Evolutionary conservation across 2,329 filamentous ascomycete genomes (phyloP), one percentile per base, ranked within the genome.

Genomic region (Ophiocordyceps sinensis): DNA sequence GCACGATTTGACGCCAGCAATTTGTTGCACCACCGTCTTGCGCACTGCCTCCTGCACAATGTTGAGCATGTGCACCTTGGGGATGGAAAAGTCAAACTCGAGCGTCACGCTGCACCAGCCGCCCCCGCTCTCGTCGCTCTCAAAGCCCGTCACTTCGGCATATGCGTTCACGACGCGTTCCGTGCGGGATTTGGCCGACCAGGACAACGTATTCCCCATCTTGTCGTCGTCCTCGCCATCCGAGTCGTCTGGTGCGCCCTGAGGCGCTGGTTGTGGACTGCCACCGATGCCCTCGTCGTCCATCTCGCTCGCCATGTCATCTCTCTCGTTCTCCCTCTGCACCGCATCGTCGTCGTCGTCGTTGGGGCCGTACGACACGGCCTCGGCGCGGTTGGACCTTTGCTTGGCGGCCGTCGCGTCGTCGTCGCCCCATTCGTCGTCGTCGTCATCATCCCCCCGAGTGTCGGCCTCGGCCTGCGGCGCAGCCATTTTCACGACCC

Each of bases 1-100:
- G 58, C 86, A 93, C 39, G 73, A 68, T 14, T 77, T 77, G 37
- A 98, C 77, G 28, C 82, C 82, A 0, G 77, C 69, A 45, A 96
- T 87, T 53, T 88, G 82, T 58, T 94, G 89, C 47, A 98, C 82
- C 41, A 94, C 77, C 0, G 88, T 80, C 53, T 77, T 77, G 47
- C 77, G 77, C 41, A 85, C 77, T 12, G 85, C 85, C 14, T 79
- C 73, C 60, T 96, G 87, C 41, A 96, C 84, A 43, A 96, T 71
- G 53, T 84, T 85, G 44, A 96, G 78, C 75, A 98, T 91, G 44
- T 98, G 75, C 38, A 98, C 73, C 66, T 98, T 98, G 48, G 89
- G 84, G 13, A 82, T 82, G 36, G 75, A 68, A 35, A 81, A 75
- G 47, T 85, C 77, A 57, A 93, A 95, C 61, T 82, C 85, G 44